phyloP scores from a whole-genome alignment of 805 yeast species.

The Saccharomyces paradoxus region DNA sequence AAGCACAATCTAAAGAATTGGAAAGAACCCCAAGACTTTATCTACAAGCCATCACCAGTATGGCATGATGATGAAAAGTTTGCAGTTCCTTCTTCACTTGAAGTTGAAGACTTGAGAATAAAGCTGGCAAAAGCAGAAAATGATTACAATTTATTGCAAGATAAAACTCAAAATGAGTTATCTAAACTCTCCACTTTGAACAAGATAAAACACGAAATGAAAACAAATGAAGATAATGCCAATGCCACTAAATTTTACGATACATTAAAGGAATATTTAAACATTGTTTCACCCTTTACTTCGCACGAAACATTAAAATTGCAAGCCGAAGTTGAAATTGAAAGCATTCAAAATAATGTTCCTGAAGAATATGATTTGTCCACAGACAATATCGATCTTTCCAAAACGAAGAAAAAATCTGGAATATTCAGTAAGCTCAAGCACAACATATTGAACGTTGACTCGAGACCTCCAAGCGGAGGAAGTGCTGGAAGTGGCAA shows the following conservation, averaged over 20 bases:
- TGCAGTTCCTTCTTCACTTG: constrained; percentile 49
- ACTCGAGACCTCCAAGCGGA: constrained; percentile 13
- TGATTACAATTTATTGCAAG: constrained; percentile 23
- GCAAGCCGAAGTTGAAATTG: constrained; percentile 76
- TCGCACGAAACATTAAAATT: constrained; percentile 68
- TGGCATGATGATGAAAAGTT: constrained; percentile 95
- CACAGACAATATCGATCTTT: constrained; percentile 41
- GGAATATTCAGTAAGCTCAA: constrained; percentile 43
- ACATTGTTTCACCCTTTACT: constrained; percentile 53
- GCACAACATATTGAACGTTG: constrained; percentile 12
- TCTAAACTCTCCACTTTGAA: constrained; percentile 27
- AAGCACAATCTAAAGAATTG: constrained; percentile 74
- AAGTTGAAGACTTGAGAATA: constrained; percentile 47
- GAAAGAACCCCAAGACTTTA: constrained; percentile 81
- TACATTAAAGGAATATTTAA: constrained; percentile 44
- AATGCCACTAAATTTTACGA: constrained; percentile 31
- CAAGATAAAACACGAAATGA: constrained; percentile 32
- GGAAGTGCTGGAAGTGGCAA: not conserved
- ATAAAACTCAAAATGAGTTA: constrained; percentile 25
- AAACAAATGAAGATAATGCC: constrained; percentile 39
- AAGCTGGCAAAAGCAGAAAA: constrained; percentile 38
- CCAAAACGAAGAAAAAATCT: constrained; percentile 46
- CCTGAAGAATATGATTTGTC: constrained; percentile 59
- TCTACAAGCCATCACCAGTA: constrained; percentile 78
- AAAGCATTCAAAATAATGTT: constrained; percentile 79